These are phyloP conservation scores for Erythrobasidium yunnanense DNA, from an alignment of 768 basidiomycete species.

Conservation along the genomic window DNA sequence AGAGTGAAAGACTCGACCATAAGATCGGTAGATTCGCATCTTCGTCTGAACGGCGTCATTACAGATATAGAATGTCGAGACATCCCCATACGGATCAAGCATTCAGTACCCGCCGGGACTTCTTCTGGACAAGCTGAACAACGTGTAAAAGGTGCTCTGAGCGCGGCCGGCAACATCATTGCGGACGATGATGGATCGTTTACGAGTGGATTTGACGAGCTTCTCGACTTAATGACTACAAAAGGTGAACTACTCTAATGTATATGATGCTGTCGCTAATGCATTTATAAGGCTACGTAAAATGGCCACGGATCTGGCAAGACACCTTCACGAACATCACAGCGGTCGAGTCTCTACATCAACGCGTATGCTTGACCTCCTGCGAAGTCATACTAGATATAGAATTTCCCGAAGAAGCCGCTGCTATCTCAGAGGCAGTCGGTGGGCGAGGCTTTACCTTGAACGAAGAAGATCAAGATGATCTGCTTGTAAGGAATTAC, in stretches of 20 bases:
- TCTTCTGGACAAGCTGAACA: no score
- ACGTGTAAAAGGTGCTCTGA: background rate
- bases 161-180: background rate
- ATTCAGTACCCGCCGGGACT: background rate
- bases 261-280: background rate
- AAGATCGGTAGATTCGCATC: constrained; percentile 17
- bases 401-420: constrained; percentile 24
- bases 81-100: background rate
- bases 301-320: constrained; percentile 22
- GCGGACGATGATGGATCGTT: background rate
- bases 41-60: constrained; percentile 20
- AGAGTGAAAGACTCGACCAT: constrained; percentile 15
- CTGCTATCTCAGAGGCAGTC: constrained; percentile 9
- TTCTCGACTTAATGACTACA: constrained; percentile 8
- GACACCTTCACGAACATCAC: constrained; percentile 15
- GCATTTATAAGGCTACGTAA: constrained; percentile 15
- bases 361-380: constrained; percentile 10
- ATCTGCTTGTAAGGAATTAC: constrained; percentile 13
- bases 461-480: constrained; percentile 18
- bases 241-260: background rate
- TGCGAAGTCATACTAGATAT: constrained; percentile 19
- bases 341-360: constrained; percentile 5
- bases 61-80: constrained; percentile 7
- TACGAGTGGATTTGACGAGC: constrained; percentile 16
- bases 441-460: constrained; percentile 13